Base-by-base conservation (phyloP, 1,284 basidiomycete genomes). In the Trichosporon faecale region DNA sequence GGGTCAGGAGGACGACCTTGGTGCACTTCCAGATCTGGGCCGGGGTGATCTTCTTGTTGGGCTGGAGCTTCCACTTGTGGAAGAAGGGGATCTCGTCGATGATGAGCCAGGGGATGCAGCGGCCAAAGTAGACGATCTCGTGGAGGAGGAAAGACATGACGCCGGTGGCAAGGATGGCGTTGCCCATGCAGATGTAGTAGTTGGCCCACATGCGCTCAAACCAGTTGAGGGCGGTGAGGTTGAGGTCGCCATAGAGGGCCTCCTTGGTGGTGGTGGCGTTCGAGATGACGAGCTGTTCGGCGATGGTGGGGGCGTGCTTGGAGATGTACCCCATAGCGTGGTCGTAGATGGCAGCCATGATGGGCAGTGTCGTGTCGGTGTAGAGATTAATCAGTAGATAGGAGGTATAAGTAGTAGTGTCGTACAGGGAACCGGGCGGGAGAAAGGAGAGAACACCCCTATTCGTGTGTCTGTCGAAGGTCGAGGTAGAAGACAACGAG, bases 101-200 rank as follows among this genome's bases (percentile, higher is more conserved):
- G 83, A 98, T 91, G 78, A 98, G 91, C 93, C 94, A 98, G 0
- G 96, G 97, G 27, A 99, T 85, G 74, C 91, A 91, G 44, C 96
- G 92, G 31, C 96, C 96, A 83, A 99, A 99, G 87, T 99, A 99
- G 57, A 98, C 93, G 77, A 95, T 82, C 93, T 98, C 95, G 83
- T 98, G 96, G 74, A 98, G 82, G 44, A 97, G 73, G 84, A 99
- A 98, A 77, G 92, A 94, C 89, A 94, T 90, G 72, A 99, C 85
- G 72, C 96, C 95, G 0, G 96, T 99, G 21, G 96, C 97, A 76
- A 99, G 88, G 72, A 96, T 84, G 0, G 95, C 95, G 86, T 97
- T 96, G 73, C 90, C 92, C 69, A 95, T 89, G 86, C 86, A 90
- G 67, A 92, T 85, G 82, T 96, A 95, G 91, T 92, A 95, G 65